Evolutionary conservation across 768 basidiomycete genomes (phyloP).

Genomic region (Boletus rubropictus): DNA sequence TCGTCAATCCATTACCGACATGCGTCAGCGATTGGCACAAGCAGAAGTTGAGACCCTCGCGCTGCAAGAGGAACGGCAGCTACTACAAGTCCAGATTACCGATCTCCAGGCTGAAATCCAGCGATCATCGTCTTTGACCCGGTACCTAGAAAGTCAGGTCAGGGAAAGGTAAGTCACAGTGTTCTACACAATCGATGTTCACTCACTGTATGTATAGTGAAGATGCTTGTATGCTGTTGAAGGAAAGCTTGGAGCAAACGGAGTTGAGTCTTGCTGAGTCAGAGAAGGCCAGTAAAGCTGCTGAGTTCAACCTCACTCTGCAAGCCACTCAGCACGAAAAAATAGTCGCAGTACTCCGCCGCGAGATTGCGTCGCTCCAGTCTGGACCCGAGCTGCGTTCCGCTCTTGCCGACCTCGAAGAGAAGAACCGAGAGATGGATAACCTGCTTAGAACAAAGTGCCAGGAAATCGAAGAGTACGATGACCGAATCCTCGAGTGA

Average conservation of each 20-base stretch:
- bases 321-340: slow-evolving; percentile 65
- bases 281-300: slow-evolving; percentile 54
- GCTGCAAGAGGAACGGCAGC: slow-evolving; percentile 45
- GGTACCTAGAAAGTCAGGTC: slow-evolving; percentile 58
- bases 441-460: slow-evolving; percentile 63
- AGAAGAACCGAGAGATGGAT: slow-evolving; percentile 73
- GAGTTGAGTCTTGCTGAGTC: slow-evolving; percentile 43
- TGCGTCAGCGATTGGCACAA: slow-evolving; percentile 39
- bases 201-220: slow-evolving; percentile 39
- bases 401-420: slow-evolving; percentile 55
- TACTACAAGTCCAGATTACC: slow-evolving; percentile 52
- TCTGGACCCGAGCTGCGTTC: slow-evolving; percentile 51
- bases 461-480: slow-evolving; percentile 77
- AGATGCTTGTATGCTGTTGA: slow-evolving; percentile 35
- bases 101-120: slow-evolving; percentile 61
- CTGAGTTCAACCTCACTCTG: slow-evolving; percentile 62
- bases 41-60: slow-evolving; percentile 32
- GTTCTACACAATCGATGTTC: not conserved
- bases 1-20: slow-evolving; percentile 31
- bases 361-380: slow-evolving; percentile 48
- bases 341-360: slow-evolving; percentile 50
- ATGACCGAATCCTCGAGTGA: slow-evolving; percentile 75
- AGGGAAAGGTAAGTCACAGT: slow-evolving; percentile 49
- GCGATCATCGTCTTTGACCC: slow-evolving; percentile 52
- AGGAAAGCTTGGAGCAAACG: slow-evolving; percentile 36